Base-by-base conservation (phyloP, 2,329 filamentous ascomycete genomes). In the Phyllosticta ampelicida region DNA sequence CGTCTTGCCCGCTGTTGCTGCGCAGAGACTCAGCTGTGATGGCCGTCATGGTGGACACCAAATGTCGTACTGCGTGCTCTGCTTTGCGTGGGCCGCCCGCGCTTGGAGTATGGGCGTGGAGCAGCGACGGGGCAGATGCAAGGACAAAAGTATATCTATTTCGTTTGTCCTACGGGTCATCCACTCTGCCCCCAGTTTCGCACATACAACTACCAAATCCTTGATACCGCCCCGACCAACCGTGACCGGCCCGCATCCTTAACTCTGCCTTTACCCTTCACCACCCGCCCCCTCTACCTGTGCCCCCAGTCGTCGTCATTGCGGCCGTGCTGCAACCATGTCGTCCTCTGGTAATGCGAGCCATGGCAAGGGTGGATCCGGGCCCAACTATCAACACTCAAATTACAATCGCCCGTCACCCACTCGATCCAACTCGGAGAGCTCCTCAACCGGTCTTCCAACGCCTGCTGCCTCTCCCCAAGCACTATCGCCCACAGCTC, bases 131-230 rank as follows among this genome's bases (percentile, higher is more conserved):
- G 49, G 48, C 55, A 57, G 55, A 57, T 57, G 55, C 55, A 57
- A 53, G 55, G 50, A 53, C 55, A 53, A 44, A 57, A 57, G 55
- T 57, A 57, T 57, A 57, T 57, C 55, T 57, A 57, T 51, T 49
- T 26, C n/a, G 28, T 28, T 53, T 53, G 55, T 57, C 55, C 55
- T 56, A 53, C 51, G 49, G 55, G 50, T 53, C 55, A 51, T 51
- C 55, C 53, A 51, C 49, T 50, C 19, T 26, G 19, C 49, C 30
- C 55, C 51, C 55, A 57, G 55, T 51, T 56, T 44, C 55, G 49
- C 55, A 16, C n/a, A 23, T 23, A 50, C 48, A 51, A 44, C 54
- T 44, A 48, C 48, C 51, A 56, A 44, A 56, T 56, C 54, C 36
- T 51, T 28, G 48, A 51, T 16, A 21, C 30, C 20, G 29, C 55